Evolutionary conservation across 768 basidiomycete genomes (phyloP), one percentile per base, ranked within the genome.

Genomic region (Suillus ampliporus): DNA sequence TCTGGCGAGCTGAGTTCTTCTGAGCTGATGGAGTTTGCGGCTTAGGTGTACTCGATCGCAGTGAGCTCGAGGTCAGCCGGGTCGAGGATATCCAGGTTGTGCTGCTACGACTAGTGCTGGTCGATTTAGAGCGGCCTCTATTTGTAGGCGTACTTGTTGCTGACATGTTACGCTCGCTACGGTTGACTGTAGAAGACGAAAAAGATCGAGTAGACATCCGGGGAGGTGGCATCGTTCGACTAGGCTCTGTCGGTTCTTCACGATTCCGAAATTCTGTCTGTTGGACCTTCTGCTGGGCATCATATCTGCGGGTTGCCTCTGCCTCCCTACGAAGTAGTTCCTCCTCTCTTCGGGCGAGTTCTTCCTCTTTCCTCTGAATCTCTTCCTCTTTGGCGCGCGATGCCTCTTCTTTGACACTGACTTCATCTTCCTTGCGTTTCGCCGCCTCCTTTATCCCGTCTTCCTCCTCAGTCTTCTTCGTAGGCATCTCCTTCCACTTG

Each of bases 71-170:
- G 50, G 52, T 68, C 26, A 69, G 66, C 43, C 76, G 72, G 10
- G 74, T 64, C 1, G 76, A 72, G 61, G 74, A 63, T 8, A 72
- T 59, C 69, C 73, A 74, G 31, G 59, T 40, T 26, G 74, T 11
- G 60, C 61, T 71, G 35, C 67, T 52, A 52, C 79, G 72, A 65
- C 67, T 65, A 17, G 71, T 65, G 28, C 66, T 67, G 40, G 71
- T 66, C 43, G 75, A 71, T 28, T 67, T 61, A 26, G 73, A 67
- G 60, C 73, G 76, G 53, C 64, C 68, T 35, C 77, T 74, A 53
- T 78, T 76, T 15, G 68, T 59, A 46, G 66, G 74, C 23, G 77
- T 44, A 52, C 65, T 77, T 58, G 70, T 67, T 67, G 76, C 65
- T 11, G 76, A 62, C 15, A 68, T 69, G 69, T 77, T 78, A 44